Conservation (phyloP, 371 early-diverging fungal species). For the Mucor velutinosus region DNA sequence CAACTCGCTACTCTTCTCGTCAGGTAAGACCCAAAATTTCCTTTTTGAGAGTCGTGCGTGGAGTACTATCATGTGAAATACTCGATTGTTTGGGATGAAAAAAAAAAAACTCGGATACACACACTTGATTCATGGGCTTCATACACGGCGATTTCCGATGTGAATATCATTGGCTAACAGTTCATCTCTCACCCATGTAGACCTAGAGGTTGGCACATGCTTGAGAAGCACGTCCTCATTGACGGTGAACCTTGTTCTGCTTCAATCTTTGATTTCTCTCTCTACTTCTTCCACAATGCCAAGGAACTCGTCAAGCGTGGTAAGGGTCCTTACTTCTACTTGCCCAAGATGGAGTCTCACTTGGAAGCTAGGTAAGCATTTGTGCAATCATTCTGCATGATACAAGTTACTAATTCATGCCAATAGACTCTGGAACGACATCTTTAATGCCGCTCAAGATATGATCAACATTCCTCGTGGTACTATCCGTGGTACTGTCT, state of each 20-base stretch:
- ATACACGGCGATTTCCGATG: slow-evolving; percentile 5
- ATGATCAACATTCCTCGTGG: slow-evolving; percentile 88
- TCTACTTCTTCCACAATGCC: slow-evolving; percentile 97
- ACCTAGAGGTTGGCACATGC: slow-evolving; percentile 98
- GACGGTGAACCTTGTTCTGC: slow-evolving; percentile 92
- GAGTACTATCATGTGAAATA: slow-evolving; percentile 5
- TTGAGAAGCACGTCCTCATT: slow-evolving; percentile 90
- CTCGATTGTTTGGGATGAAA: neutral
- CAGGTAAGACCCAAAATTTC: slow-evolving; percentile 50
- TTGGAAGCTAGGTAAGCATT: slow-evolving; percentile 78
- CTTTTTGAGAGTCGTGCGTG: neutral
- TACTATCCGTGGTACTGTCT: slow-evolving; percentile 95
- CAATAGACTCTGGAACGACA: slow-evolving; percentile 90
- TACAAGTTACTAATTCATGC: neutral
- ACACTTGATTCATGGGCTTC: neutral
- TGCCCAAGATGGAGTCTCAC: slow-evolving; percentile 97
- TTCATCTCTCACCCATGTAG: slow-evolving; percentile 36
- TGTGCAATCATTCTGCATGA: neutral
- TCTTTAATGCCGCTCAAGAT: slow-evolving; percentile 95
- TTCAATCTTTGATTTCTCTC: slow-evolving; percentile 93
- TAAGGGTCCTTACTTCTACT: slow-evolving; percentile 95
- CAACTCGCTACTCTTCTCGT: slow-evolving; percentile 89
- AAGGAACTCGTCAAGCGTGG: slow-evolving; percentile 78
- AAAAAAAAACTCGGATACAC: neutral
- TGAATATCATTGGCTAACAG: slow-evolving; percentile 3